Evolutionary conservation across 257 asterid genomes (phyloP), one percentile per base, ranked within the genome.

Genomic region (Buddleja alternifolia): DNA sequence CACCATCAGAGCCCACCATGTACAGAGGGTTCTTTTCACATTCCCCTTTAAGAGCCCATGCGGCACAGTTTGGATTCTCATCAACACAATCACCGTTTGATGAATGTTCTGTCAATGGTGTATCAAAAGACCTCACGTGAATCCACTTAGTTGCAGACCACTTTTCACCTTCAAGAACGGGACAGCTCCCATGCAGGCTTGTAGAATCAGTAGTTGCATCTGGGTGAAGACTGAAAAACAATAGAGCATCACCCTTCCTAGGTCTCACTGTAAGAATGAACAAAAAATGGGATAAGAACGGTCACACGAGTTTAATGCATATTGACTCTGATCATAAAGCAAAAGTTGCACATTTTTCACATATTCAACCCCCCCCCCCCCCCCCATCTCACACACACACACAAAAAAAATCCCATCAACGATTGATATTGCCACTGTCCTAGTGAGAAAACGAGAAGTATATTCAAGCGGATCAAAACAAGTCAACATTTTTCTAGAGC

Each of bases 91-190:
- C 90, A 56, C 65, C 67, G 14, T 46, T 48, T 1, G 17, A 4
- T 1, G 45, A 4, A 20, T 21, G 53, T 16, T 52, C 36, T 24
- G 63, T 34, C 1, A 80, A 10, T n/a, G 69, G 48, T 8, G 9
- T 9, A 3, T 88, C 96, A 7, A 87, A 86, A 7, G 89, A 64
- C 72, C 85, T 82, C 60, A 88, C 93, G 8, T 87, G 96, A 71
- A 93, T 90, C 97, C 98, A 92, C 80, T 90, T 90, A 3, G 97
- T 92, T 6, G 97, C 96, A 0, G 96, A 88, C 97, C 97, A 90
- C 72, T 93, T 88, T 81, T 93, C 96, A 8, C 97, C 97, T 70
- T 85, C 88, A 21, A 90, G 82, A 8, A 93, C 95, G 0, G 97
- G 98, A 54, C 98, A 93, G 78, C 97, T 93, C 39, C 96, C 96